Conservation (phyloP, 2,329 filamentous ascomycete genomes). For the Aspergillus bombycis region DNA sequence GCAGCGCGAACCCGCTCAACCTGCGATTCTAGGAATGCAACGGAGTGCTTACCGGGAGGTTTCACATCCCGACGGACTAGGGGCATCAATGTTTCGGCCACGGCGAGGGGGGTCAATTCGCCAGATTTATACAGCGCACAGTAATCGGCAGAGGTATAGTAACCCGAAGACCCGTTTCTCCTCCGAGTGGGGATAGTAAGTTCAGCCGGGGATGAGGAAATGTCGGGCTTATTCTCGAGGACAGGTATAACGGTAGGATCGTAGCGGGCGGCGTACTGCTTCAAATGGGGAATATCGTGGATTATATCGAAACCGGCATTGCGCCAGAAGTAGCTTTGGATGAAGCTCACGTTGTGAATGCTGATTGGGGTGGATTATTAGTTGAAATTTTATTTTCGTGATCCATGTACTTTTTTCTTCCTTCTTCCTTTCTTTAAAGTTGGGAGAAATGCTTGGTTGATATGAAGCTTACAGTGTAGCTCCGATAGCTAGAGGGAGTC, state of each 20-base stretch:
- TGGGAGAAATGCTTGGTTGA: background rate
- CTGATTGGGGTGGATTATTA: conserved; percentile 33
- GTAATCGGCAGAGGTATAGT: conserved; percentile 75
- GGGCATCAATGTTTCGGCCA: conserved; percentile 71
- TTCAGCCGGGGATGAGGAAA: conserved; percentile 15
- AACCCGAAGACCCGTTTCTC: conserved; percentile 47
- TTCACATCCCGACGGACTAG: conserved; percentile 65
- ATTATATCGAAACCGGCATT: conserved; percentile 69
- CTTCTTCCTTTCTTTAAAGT: background rate
- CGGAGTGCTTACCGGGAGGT: conserved; percentile 64
- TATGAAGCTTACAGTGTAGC: conserved; percentile 59
- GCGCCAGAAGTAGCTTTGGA: conserved; percentile 70
- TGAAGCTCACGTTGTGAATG: conserved; percentile 60
- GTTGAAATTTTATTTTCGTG: background rate
- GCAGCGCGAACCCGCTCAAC: conserved; percentile 66
- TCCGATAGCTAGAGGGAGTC: conserved; percentile 63
- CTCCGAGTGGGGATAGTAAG: conserved; percentile 38
- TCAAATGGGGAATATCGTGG: conserved; percentile 57
- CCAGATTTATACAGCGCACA: conserved; percentile 73
- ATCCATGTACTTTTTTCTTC: background rate
- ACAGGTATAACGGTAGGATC: conserved; percentile 62
- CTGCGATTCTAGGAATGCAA: conserved; percentile 72
- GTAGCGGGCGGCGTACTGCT: conserved; percentile 57
- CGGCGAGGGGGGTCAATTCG: conserved; percentile 69
- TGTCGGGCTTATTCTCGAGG: conserved; percentile 17